Evolutionary conservation across 805 yeast species (phyloP).

Genomic region (Nakazawaea wyomingensis): DNA sequence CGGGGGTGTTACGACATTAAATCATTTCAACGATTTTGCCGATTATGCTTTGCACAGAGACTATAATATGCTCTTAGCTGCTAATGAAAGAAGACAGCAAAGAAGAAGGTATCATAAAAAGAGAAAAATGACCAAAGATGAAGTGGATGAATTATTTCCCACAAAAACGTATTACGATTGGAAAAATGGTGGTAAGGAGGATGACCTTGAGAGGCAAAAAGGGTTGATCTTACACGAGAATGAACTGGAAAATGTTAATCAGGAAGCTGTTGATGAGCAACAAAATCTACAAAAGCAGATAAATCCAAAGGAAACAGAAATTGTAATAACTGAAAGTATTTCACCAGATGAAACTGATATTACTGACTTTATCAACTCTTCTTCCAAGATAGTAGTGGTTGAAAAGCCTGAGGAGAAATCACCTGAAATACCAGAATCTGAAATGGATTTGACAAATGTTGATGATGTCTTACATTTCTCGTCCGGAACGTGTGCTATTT

Average conservation of each 20-base stretch:
- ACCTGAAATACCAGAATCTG: not conserved
- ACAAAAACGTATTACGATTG: conserved; percentile 51
- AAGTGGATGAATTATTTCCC: conserved; percentile 61
- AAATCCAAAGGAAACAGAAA: not conserved
- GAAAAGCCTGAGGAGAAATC: conserved; percentile 1
- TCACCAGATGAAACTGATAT: conserved; percentile 8
- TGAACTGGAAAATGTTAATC: conserved; percentile 30
- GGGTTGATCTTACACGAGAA: conserved; percentile 28
- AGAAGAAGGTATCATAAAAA: conserved; percentile 41
- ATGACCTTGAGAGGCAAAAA: conserved; percentile 39
- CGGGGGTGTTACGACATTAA: conserved; percentile 2
- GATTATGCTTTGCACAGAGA: conserved; percentile 23
- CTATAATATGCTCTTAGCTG: conserved; percentile 14
- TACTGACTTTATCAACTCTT: not conserved
- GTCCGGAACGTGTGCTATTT: conserved; percentile 74
- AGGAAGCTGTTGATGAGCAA: conserved; percentile 13
- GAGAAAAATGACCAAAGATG: conserved; percentile 47
- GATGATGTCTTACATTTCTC: conserved; percentile 41
- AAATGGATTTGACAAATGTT: conserved; percentile 1
- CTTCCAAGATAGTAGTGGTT: not conserved
- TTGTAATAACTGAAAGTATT: conserved; percentile 3
- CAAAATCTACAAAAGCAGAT: not conserved
- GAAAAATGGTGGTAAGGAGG: conserved; percentile 57
- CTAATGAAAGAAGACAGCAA: conserved; percentile 19
- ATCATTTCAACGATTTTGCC: conserved; percentile 14